Conservation (phyloP, 1,284 basidiomycete genomes). For the Xanthoconium separans region DNA sequence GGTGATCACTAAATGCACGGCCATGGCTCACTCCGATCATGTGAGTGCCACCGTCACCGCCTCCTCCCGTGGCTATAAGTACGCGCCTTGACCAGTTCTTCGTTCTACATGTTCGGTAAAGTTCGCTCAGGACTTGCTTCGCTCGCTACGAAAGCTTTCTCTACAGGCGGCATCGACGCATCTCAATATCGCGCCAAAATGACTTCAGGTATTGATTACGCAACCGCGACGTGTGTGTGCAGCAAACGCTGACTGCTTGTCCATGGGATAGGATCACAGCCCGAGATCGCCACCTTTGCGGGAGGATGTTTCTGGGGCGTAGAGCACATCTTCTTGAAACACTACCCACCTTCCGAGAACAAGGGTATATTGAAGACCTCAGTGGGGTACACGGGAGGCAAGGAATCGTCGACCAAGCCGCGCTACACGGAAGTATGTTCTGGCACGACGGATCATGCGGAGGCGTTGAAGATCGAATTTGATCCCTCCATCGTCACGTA, state of each 20-base stretch:
- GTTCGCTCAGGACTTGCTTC: conserved; percentile 23
- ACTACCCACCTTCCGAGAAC: conserved; percentile 66
- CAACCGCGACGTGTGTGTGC: not conserved
- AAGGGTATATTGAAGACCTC: conserved; percentile 70
- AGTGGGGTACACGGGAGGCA: conserved; percentile 84
- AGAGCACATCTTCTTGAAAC: conserved; percentile 84
- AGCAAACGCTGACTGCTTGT: not conserved
- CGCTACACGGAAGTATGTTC: conserved; percentile 79
- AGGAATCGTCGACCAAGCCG: conserved; percentile 52
- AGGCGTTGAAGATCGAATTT: conserved; percentile 85
- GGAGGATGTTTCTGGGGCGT: conserved; percentile 85
- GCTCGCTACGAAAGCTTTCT: conserved; percentile 14
- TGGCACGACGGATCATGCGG: conserved; percentile 86
- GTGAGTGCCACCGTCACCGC: not conserved
- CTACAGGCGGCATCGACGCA: conserved; percentile 18
- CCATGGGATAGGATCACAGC: conserved; percentile 17
- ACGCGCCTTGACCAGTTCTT: not conserved
- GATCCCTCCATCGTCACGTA: conserved; percentile 79
- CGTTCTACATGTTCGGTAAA: conserved; percentile 17
- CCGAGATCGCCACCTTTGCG: conserved; percentile 77
- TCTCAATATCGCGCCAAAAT: conserved; percentile 31
- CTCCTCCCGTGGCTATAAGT: not conserved
- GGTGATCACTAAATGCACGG: not conserved
- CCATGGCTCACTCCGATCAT: not conserved
- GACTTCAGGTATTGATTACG: conserved; percentile 20